Evolutionary conservation across 352 stramenopile species (phyloP), one percentile per base, ranked within the genome.

Genomic region (Phytophthora quininea): DNA sequence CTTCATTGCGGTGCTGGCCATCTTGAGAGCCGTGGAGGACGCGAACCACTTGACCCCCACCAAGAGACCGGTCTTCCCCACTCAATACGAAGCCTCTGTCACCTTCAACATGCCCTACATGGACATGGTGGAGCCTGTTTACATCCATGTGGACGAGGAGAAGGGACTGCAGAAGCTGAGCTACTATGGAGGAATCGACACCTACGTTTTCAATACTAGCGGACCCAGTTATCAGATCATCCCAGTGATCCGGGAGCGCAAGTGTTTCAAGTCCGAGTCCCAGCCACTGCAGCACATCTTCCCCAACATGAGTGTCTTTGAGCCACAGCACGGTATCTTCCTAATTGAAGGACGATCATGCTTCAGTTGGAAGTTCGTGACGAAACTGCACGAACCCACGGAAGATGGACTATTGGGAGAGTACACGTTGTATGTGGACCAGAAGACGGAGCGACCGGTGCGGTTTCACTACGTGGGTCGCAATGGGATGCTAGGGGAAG

Each of bases 31-130:
- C 5, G 86, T 94, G 38, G 80, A 93, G 58, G 82, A 96, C 52
- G 86, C 83, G 27, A 93, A 84, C 62, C 88, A 79, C 55, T 73
- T 93, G 14, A 68, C 80, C 4, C 88, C 88, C 11, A 91, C 84
- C 15, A 85, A 89, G 43, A 77, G 85, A 1, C 87, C 88, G 8
- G 53, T 75, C 5, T 96, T 96, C 56, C 87, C 90, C 19, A 79
- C 62, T n/a, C 86, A 94, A 62, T 97, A 96, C 59, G 88, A 96
- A 71, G 90, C 89, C 55, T 96, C 87, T 27, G 62, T 97, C 15
- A 95, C 83, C 0, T 82, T 97, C 58, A 87, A 92, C 64, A 93
- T 97, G 84, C 88, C 90, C 1, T 97, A 97, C 62, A 94, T 96
- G 51, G 73, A 94, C 61, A 88, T 97, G 61, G 78, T 93, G 6